Conservation (phyloP, 257 asterid genomes). For the Gentiana dahurica region DNA sequence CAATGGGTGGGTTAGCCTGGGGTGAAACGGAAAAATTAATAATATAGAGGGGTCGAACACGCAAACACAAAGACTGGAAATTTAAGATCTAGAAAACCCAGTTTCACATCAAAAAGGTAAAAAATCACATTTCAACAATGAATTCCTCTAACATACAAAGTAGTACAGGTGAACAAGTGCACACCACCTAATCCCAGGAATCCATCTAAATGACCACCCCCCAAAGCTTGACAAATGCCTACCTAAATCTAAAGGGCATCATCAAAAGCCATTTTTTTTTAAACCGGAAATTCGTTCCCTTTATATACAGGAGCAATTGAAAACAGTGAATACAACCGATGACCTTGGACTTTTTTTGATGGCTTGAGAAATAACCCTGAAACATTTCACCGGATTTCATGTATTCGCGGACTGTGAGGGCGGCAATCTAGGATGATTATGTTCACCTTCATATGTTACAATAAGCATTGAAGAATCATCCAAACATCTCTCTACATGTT, state of each 20-base stretch:
- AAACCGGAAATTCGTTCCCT: background rate
- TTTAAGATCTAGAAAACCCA: too few relatives aligned
- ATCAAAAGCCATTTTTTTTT: slow-evolving; percentile 4
- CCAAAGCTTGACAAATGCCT: background rate
- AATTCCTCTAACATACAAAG: too few relatives aligned
- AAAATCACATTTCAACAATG: too few relatives aligned
- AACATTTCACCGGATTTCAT: slow-evolving; percentile 11
- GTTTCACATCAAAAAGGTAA: background rate
- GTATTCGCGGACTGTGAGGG: slow-evolving; percentile 57
- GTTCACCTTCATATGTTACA: slow-evolving; percentile 86
- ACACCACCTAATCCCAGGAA: background rate
- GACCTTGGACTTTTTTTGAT: background rate
- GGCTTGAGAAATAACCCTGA: background rate
- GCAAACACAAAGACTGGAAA: too few relatives aligned
- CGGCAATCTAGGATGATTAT: slow-evolving; percentile 66
- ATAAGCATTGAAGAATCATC: slow-evolving; percentile 84
- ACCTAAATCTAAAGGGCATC: slow-evolving; percentile 1
- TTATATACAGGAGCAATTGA: slow-evolving; percentile 19
- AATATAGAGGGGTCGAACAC: too few relatives aligned
- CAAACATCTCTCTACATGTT: slow-evolving; percentile 82
- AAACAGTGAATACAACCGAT: slow-evolving; percentile 4
- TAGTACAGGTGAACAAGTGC: background rate
- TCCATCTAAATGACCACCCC: background rate
- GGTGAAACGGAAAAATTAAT: too few relatives aligned
- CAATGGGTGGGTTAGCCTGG: too few relatives aligned